Conservation (phyloP, 768 basidiomycete genomes). For the Boletus pseudopeckii region DNA sequence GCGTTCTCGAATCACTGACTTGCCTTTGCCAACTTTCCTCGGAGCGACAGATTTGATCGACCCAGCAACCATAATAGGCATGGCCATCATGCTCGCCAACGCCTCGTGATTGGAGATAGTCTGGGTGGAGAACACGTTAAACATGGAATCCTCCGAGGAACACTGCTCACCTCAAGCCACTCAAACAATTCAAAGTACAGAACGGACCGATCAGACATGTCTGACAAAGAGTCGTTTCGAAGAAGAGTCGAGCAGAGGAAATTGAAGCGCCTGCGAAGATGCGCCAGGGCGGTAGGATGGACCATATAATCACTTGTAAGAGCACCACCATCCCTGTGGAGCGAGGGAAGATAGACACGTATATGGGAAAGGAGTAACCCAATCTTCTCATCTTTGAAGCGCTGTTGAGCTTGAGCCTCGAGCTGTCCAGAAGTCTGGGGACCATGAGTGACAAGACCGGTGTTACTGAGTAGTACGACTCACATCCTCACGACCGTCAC, state of each 20-base stretch:
- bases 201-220: slow-evolving; percentile 85
- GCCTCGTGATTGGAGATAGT: slow-evolving; percentile 93
- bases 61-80: slow-evolving; percentile 88
- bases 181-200: slow-evolving; percentile 88
- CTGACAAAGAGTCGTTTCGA: slow-evolving; percentile 87
- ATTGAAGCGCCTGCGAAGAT: slow-evolving; percentile 88
- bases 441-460: slow-evolving; percentile 5
- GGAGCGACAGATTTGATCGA: slow-evolving; percentile 62
- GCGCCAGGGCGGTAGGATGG: slow-evolving; percentile 89
- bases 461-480: slow-evolving; percentile 29
- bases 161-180: slow-evolving; percentile 76
- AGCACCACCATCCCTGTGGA: slow-evolving; percentile 71
- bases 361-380: slow-evolving; percentile 65
- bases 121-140: slow-evolving; percentile 38
- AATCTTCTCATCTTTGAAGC: slow-evolving; percentile 69
- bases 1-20: slow-evolving; percentile 66
- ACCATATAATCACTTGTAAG: slow-evolving; percentile 86
- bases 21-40: slow-evolving; percentile 47
- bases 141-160: background rate
- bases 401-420: slow-evolving; percentile 73
- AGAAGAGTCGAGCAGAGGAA: slow-evolving; percentile 81
- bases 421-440: slow-evolving; percentile 72
- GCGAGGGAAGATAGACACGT: slow-evolving; percentile 79
- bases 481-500: slow-evolving; percentile 81
- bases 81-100: slow-evolving; percentile 92